A percentile compares a stretch with the other conserved stretches of the same genome.
Evolutionary conservation across 1,284 basidiomycete species (phyloP).

Genomic region (Vanrija humicola): DNA sequence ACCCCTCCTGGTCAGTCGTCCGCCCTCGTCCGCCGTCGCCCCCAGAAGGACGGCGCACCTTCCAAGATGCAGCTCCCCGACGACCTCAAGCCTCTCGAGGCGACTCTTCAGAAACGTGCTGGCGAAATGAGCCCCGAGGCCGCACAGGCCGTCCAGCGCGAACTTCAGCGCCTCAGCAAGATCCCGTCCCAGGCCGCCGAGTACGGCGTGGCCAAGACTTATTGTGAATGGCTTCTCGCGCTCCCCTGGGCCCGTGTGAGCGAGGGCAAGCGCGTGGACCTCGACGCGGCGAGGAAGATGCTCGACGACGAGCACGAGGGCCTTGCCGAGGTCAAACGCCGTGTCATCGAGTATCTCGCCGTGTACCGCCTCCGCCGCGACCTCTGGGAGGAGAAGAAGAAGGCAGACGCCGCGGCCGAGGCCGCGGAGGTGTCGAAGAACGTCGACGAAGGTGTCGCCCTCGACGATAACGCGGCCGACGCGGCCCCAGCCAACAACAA

Average conservation of each 20-base stretch:
- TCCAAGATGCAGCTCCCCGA: conserved; percentile 26
- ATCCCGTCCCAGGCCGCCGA: conserved; percentile 43
- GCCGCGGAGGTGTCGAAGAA: conserved; percentile 1
- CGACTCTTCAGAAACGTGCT: conserved; percentile 15
- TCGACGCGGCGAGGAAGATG: conserved; percentile 28
- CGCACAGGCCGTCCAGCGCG: conserved; percentile 26
- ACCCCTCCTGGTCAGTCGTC: conserved; percentile 4
- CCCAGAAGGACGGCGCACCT: neutral
- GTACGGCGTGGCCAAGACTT: conserved; percentile 42
- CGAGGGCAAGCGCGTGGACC: conserved; percentile 29
- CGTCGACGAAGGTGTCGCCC: neutral
- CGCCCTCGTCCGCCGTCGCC: conserved; percentile 5
- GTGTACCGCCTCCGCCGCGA: conserved; percentile 44
- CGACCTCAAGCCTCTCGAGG: conserved; percentile 35
- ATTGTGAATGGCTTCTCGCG: conserved; percentile 40
- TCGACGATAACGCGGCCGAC: neutral
- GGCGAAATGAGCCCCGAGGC: conserved; percentile 28
- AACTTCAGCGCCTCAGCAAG: conserved; percentile 32
- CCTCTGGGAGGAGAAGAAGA: conserved; percentile 27
- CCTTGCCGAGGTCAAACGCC: conserved; percentile 40
- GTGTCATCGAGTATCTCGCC: conserved; percentile 45
- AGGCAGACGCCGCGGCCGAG: neutral
- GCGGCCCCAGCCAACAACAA: neutral
- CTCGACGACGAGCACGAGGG: conserved; percentile 46
- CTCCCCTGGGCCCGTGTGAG: conserved; percentile 41